Evolutionary conservation across 75 land plant species (phyloP).

Genomic region (Pinus albicaulis): DNA sequence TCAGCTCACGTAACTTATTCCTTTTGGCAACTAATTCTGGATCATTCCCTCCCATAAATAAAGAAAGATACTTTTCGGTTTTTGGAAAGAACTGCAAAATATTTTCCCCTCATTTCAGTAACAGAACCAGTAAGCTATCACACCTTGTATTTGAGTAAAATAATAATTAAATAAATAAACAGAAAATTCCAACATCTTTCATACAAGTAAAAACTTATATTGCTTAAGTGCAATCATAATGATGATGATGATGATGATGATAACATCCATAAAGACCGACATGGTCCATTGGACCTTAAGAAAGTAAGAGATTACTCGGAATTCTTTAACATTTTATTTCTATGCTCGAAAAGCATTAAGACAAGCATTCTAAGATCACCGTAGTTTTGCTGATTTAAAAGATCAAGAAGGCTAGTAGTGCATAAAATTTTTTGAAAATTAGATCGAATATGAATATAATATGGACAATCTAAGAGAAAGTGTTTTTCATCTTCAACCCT

Average conservation of each 20-base stretch:
- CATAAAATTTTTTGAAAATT: no score
- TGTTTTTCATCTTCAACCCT: no score
- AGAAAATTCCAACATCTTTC: neutral
- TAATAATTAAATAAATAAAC: neutral
- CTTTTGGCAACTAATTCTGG: constrained; percentile 60
- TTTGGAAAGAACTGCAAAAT: constrained; percentile 94
- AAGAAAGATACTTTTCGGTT: constrained; percentile 89
- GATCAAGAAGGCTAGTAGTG: no score
- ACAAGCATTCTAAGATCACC: no score
- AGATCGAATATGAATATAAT: no score
- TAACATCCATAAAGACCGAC: no score
- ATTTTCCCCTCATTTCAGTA: neutral
- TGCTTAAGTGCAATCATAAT: constrained; percentile 8
- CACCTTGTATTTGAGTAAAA: neutral
- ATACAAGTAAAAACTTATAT: neutral
- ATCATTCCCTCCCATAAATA: constrained; percentile 86
- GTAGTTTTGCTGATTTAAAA: no score
- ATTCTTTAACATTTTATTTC: no score
- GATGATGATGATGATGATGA: neutral
- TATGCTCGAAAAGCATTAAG: no score
- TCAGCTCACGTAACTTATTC: constrained; percentile 70
- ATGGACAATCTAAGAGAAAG: no score
- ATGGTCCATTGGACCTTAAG: no score
- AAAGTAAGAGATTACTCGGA: no score
- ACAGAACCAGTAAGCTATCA: neutral